These are phyloP conservation scores for Flaveria brownii DNA, from an alignment of 129 eudicot species.

Conservation along the genomic window DNA sequence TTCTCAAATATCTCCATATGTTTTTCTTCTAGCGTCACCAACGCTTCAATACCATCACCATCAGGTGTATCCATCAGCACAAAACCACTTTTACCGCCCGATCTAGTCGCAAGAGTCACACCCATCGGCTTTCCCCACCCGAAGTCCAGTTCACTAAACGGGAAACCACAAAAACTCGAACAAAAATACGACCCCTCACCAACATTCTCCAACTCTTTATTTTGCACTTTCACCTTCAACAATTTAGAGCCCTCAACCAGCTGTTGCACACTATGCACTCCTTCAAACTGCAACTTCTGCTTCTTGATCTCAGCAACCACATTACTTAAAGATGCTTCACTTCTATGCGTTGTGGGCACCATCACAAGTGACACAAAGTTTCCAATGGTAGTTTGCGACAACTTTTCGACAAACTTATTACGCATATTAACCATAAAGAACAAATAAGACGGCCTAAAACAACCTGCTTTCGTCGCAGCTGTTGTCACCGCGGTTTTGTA, in stretches of 20 bases:
- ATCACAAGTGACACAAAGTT: neutral
- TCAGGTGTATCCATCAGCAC: neutral
- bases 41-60: conserved; percentile 5
- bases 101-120: conserved; percentile 6
- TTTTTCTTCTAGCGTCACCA: conserved; percentile 4
- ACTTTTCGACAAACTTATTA: neutral
- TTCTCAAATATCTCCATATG: neutral
- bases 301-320: neutral
- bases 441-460: neutral
- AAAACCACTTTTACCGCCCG: neutral
- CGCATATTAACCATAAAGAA: neutral
- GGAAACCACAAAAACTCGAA: neutral
- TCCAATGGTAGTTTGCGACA: neutral
- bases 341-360: neutral
- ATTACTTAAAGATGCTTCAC: neutral
- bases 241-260: neutral
- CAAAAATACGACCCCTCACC: conserved; percentile 2
- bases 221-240: neutral
- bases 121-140: conserved; percentile 14
- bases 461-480: neutral
- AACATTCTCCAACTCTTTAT: neutral
- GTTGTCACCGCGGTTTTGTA: conserved; percentile 6
- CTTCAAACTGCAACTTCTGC: neutral
- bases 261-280: neutral
- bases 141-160: neutral